These are phyloP conservation scores for Boletus fagicola DNA, from an alignment of 768 basidiomycete genomes.

Conservation along the genomic window DNA sequence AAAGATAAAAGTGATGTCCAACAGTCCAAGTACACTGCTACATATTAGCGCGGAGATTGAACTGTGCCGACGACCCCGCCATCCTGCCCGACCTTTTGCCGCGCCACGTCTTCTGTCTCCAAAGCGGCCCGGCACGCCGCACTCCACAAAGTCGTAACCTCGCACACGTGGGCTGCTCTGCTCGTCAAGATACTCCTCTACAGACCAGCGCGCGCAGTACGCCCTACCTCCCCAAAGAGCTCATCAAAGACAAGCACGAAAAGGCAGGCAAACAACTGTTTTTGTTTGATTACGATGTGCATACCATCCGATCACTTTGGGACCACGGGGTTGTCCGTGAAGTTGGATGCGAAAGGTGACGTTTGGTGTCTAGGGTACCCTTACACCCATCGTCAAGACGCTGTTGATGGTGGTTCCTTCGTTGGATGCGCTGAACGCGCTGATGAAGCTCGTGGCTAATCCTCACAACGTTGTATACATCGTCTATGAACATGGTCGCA, in stretches of 20 bases:
- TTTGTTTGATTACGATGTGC: conserved; percentile 93
- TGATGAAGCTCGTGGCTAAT: conserved; percentile 69
- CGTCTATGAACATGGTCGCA: conserved; percentile 72
- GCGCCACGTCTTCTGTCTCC: conserved; percentile 63
- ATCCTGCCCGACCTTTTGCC: no score
- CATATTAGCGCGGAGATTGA: no score
- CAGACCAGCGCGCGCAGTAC: conserved; percentile 81
- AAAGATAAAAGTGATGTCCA: conserved; percentile 14
- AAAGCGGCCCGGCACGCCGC: conserved; percentile 71
- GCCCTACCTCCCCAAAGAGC: conserved; percentile 73
- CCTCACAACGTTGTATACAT: conserved; percentile 93
- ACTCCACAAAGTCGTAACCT: conserved; percentile 82
- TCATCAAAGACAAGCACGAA: conserved; percentile 59
- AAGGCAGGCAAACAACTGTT: conserved; percentile 80
- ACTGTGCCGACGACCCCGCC: no score
- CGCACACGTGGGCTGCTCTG: conserved; percentile 91
- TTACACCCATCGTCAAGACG: conserved; percentile 94
- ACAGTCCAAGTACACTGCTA: no score
- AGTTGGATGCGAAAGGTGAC: background rate
- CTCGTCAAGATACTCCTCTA: conserved; percentile 83
- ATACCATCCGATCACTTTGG: conserved; percentile 31
- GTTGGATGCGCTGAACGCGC: conserved; percentile 65
- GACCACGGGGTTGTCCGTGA: no score
- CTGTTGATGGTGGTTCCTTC: conserved; percentile 88
- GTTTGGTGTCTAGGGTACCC: conserved; percentile 65